Evolutionary conservation across 2,329 filamentous ascomycete genomes (phyloP).

Genomic region (Magnaporthiopsis rhizophila): DNA sequence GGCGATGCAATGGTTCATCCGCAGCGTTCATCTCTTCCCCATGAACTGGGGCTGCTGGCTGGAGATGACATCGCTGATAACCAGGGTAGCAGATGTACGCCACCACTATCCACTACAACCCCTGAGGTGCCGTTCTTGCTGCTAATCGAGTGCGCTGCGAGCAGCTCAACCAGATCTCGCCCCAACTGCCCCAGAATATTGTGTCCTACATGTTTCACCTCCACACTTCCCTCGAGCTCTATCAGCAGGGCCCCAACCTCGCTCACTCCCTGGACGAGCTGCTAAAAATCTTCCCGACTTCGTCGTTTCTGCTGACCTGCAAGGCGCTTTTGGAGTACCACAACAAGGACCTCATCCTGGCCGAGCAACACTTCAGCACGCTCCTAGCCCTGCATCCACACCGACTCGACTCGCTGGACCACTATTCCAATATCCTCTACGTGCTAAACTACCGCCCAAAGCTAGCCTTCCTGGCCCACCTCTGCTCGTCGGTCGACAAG

Average conservation of each 20-base stretch:
- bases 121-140: neutral
- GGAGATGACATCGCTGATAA: constrained; percentile 76
- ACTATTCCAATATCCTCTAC: constrained; percentile 96
- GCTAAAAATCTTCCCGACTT: constrained; percentile 75
- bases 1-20: constrained; percentile 79
- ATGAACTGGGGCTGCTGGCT: constrained; percentile 99
- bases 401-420: constrained; percentile 81
- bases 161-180: constrained; percentile 63
- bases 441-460: constrained; percentile 84
- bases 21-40: constrained; percentile 79
- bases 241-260: constrained; percentile 71
- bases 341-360: constrained; percentile 67
- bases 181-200: constrained; percentile 77
- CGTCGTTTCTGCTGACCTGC: constrained; percentile 84
- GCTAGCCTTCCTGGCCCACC: constrained; percentile 82
- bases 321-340: constrained; percentile 85
- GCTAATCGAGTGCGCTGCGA: constrained; percentile 18
- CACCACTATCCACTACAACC: neutral
- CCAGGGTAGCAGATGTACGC: constrained; percentile 72
- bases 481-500: constrained; percentile 86
- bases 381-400: constrained; percentile 67
- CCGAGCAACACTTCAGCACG: constrained; percentile 64
- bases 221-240: constrained; percentile 83
- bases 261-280: constrained; percentile 71
- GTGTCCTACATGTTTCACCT: constrained; percentile 93